A percentile compares a stretch with the other conserved stretches of the same genome.
These are phyloP conservation scores for Solanum medicagineum DNA, from an alignment of 257 asterid species.

Conservation along the genomic window DNA sequence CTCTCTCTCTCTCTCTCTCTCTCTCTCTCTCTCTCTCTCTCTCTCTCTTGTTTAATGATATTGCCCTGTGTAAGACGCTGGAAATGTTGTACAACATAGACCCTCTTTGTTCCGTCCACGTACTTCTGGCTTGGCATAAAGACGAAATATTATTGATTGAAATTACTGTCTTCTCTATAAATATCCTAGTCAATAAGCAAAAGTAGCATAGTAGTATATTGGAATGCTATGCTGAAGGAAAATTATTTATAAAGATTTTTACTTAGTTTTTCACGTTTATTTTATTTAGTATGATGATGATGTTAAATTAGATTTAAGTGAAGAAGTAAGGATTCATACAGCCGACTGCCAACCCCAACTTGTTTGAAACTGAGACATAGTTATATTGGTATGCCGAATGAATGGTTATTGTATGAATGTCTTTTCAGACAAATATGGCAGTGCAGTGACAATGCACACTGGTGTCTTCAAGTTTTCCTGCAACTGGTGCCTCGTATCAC, in stretches of 20 bases:
- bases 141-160: not conserved
- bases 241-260: not conserved
- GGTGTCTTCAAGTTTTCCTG: not conserved
- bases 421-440: not conserved
- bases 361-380: not conserved
- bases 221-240: not conserved
- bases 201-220: not conserved
- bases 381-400: not conserved
- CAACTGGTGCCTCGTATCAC: not conserved
- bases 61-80: not conserved
- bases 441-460: not conserved
- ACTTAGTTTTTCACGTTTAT: not conserved
- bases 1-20: conserved; percentile 11
- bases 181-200: not conserved
- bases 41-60: not conserved
- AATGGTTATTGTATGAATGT: not conserved
- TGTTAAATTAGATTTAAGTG: not conserved
- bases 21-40: not conserved
- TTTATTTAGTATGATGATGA: not conserved
- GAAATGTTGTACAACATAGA: not conserved
- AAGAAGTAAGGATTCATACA: not conserved
- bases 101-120: not conserved
- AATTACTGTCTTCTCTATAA: not conserved
- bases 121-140: not conserved
- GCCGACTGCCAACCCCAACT: not conserved